A percentile compares a stretch with the other conserved stretches of the same genome.
phyloP scores from a whole-genome alignment of 1,284 basidiomycete species.

The Volvariella volvacea region DNA sequence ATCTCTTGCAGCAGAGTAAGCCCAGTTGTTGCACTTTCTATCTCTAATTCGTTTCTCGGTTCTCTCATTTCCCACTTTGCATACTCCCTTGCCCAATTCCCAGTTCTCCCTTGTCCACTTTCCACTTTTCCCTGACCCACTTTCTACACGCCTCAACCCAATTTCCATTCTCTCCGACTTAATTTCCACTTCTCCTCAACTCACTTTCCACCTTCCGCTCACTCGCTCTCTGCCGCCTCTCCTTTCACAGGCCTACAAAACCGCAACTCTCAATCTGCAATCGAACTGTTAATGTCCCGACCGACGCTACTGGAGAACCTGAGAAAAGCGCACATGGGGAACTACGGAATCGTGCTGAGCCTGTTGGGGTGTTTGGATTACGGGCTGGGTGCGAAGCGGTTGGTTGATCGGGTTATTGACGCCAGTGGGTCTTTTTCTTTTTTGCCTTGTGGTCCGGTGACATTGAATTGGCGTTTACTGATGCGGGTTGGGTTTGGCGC shows the following conservation, averaged over 20 bases:
- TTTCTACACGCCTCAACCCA: too few species aligned
- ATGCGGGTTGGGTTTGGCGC: too few species aligned
- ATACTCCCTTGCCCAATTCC: not conserved
- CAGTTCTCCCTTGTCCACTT: too few species aligned
- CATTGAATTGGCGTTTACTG: conserved; percentile 3
- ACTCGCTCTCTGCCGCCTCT: not conserved
- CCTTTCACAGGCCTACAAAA: conserved; percentile 44
- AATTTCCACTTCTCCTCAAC: too few species aligned
- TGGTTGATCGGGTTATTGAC: conserved; percentile 88
- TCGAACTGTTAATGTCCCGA: conserved; percentile 77
- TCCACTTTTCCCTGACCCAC: too few species aligned
- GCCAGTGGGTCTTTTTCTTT: conserved; percentile 52
- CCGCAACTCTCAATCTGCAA: conserved; percentile 64
- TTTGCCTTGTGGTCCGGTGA: conserved; percentile 1
- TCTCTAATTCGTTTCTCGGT: too few species aligned
- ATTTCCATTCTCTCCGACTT: conserved; percentile 3
- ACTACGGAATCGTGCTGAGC: conserved; percentile 85
- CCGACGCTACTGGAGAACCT: conserved; percentile 80
- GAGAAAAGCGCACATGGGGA: conserved; percentile 82
- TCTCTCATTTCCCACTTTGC: too few species aligned
- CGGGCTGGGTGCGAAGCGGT: conserved; percentile 73
- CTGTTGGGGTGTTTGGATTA: conserved; percentile 85
- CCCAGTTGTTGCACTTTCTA: too few species aligned
- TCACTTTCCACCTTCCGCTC: conserved; percentile 1
- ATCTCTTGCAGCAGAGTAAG: conserved; percentile 76